Evolutionary conservation across 345 rosid species (phyloP).

Genomic region (Hibiscus trionum): DNA sequence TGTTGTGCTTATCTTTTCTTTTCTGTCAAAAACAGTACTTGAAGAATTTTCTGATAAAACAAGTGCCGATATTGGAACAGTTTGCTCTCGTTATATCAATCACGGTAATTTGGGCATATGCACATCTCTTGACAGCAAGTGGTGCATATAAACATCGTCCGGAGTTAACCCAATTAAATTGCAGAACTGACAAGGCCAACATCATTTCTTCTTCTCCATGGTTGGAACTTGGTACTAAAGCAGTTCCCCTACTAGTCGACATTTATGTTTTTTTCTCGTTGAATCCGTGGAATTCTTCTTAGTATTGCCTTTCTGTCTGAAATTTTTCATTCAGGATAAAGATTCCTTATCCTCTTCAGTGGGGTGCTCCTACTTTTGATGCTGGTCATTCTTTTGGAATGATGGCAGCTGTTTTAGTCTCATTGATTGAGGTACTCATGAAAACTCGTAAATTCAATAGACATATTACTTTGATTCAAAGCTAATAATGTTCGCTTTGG

Average conservation of each 20-base stretch:
- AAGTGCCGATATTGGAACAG: conserved; percentile 70
- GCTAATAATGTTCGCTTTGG: conserved; percentile 1
- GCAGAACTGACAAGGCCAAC: conserved; percentile 91
- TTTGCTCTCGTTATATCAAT: conserved; percentile 75
- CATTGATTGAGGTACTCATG: conserved; percentile 69
- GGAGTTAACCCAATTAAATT: conserved; percentile 62
- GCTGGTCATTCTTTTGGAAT: conserved; percentile 97
- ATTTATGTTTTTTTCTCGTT: neutral
- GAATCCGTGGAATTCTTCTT: neutral
- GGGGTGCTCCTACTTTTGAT: conserved; percentile 99
- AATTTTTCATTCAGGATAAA: conserved; percentile 54
- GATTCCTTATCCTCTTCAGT: conserved; percentile 95
- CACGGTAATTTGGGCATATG: conserved; percentile 85
- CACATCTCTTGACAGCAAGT: conserved; percentile 91
- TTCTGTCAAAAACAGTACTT: conserved; percentile 46
- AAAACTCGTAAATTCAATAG: conserved; percentile 1
- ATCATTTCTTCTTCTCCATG: conserved; percentile 98
- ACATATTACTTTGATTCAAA: neutral
- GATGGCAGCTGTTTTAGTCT: conserved; percentile 96
- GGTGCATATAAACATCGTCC: conserved; percentile 91
- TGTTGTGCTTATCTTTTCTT: conserved; percentile 5
- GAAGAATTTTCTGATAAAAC: conserved; percentile 58
- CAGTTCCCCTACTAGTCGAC: neutral
- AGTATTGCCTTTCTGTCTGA: conserved; percentile 1
- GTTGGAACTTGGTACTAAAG: conserved; percentile 20